Percentiles rank a stretch among this genome's conserved stretches.
Evolutionary conservation across 192 early-diverging fungal genomes (phyloP).

Genomic region (Coemansia biformis): DNA sequence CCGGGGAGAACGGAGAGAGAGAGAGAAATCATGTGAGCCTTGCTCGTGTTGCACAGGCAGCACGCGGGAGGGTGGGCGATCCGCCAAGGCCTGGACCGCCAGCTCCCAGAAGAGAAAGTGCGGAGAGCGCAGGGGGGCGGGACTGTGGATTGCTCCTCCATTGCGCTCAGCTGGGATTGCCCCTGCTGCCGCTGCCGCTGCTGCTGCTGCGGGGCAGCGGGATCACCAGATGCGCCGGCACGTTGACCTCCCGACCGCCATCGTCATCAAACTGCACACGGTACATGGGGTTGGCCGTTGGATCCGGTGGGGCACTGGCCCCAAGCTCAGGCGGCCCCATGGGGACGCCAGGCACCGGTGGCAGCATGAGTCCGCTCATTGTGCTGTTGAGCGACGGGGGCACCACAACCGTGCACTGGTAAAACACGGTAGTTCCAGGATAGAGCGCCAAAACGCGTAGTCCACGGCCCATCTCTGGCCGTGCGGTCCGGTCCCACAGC

Average conservation of each 20-base stretch:
- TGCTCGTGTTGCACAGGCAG: too few species aligned
- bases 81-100: too few species aligned
- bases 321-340: constrained; percentile 8
- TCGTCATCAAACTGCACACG: constrained; percentile 48
- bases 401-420: constrained; percentile 27
- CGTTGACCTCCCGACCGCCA: constrained; percentile 29
- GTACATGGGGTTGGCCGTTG: constrained; percentile 33
- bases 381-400: constrained; percentile 33
- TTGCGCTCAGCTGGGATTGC: too few species aligned
- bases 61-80: too few species aligned
- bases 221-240: constrained; percentile 43
- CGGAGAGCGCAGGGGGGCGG: too few species aligned
- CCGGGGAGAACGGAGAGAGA: too few species aligned
- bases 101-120: too few species aligned
- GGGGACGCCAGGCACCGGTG: constrained; percentile 6
- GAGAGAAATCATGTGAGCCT: too few species aligned
- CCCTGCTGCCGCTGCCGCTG: too few species aligned
- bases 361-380: constrained; percentile 1
- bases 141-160: too few species aligned
- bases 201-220: constrained; percentile 5
- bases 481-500: constrained; percentile 28
- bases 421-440: constrained; percentile 43
- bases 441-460: constrained; percentile 43
- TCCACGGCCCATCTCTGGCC: constrained; percentile 34
- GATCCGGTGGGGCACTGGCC: constrained; percentile 11